Evolutionary conservation across 2,329 filamentous ascomycete genomes (phyloP).

Genomic region (Penicillium thymicola): DNA sequence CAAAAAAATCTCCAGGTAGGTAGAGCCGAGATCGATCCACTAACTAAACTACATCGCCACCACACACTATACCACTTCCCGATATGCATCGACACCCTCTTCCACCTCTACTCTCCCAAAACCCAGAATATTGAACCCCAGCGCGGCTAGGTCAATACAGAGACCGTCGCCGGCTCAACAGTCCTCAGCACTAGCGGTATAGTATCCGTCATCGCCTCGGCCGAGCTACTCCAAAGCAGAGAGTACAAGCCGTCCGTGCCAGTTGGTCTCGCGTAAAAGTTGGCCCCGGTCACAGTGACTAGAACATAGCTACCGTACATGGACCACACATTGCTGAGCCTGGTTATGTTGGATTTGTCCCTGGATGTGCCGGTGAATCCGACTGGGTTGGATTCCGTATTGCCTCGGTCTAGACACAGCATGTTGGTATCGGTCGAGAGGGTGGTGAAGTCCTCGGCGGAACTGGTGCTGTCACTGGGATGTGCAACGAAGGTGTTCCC

Average conservation of each 20-base stretch:
- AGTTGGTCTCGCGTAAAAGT: slow-evolving; percentile 13
- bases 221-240: slow-evolving; percentile 12
- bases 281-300: slow-evolving; percentile 8
- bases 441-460: background rate
- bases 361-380: slow-evolving; percentile 1
- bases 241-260: slow-evolving; percentile 10
- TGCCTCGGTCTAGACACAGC: slow-evolving; percentile 7
- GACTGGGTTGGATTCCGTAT: slow-evolving; percentile 2
- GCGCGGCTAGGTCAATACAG: slow-evolving; percentile 4
- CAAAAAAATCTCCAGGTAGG: background rate
- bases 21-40: background rate
- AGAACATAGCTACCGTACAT: slow-evolving; percentile 14
- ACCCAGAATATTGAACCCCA: background rate
- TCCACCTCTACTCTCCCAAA: background rate
- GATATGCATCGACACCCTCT: background rate
- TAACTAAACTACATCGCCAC: background rate
- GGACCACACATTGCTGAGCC: slow-evolving; percentile 13
- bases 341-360: background rate
- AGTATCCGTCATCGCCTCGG: slow-evolving; percentile 4
- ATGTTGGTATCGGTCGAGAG: slow-evolving; percentile 3
- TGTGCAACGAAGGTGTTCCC: slow-evolving; percentile 12
- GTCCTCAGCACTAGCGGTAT: slow-evolving; percentile 13
- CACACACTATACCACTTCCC: background rate
- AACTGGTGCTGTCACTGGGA: background rate
- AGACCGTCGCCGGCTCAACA: slow-evolving; percentile 9